phyloP scores from a whole-genome alignment of 2,329 filamentous ascomycete genomes.

The Iodosphaeria phyllophila region DNA sequence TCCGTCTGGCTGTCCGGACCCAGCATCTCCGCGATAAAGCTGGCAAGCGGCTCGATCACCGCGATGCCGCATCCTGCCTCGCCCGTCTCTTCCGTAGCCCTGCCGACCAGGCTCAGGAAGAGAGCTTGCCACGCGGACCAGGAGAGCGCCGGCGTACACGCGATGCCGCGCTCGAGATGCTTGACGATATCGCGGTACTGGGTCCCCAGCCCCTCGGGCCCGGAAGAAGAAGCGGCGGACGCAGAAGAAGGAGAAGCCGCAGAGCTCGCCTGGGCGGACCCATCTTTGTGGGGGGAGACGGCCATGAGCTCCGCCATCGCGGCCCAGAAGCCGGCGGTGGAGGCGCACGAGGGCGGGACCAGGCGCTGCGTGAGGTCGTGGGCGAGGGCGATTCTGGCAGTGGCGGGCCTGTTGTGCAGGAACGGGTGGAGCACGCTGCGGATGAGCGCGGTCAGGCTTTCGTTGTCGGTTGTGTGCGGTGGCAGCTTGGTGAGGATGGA shows the following conservation, averaged over 20 bases:
- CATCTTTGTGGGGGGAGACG: constrained; percentile 20
- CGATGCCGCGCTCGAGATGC: constrained; percentile 45
- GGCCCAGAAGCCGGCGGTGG: constrained; percentile 31
- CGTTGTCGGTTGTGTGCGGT: constrained; percentile 25
- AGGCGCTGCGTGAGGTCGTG: constrained; percentile 32
- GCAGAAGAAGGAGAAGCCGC: too few species aligned
- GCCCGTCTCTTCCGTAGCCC: constrained; percentile 43
- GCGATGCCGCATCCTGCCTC: constrained; percentile 46
- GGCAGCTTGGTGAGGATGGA: constrained; percentile 35
- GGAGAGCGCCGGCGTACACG: constrained; percentile 26
- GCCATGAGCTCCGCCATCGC: constrained; percentile 27
- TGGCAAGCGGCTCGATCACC: constrained; percentile 54
- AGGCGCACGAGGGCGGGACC: constrained; percentile 23
- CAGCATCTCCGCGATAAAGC: constrained; percentile 23
- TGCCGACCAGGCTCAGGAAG: constrained; percentile 34
- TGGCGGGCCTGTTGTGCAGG: constrained; percentile 27
- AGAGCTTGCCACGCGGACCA: constrained; percentile 30
- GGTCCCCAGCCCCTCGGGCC: constrained; percentile 34
- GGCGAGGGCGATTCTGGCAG: constrained; percentile 24
- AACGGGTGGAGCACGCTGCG: constrained; percentile 37
- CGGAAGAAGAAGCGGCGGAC: constrained; percentile 19
- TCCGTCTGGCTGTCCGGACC: constrained; percentile 6
- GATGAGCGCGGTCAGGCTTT: constrained; percentile 25
- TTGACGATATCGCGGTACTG: constrained; percentile 53
- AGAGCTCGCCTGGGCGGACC: constrained; percentile 17